Base-by-base conservation (phyloP, 2,329 filamentous ascomycete species). In the Ascochyta clinopodiicola region DNA sequence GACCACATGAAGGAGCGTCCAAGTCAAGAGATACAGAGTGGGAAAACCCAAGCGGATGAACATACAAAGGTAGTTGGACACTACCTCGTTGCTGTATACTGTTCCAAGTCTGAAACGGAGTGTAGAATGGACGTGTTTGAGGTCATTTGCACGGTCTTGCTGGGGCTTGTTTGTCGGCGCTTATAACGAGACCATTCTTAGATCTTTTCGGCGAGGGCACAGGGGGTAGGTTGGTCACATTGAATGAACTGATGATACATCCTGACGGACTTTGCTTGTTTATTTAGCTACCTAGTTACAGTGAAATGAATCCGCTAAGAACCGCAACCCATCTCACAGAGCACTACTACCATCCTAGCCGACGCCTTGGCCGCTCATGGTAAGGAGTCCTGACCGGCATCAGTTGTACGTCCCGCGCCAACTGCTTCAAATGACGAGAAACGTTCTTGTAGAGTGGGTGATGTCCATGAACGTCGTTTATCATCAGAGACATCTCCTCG, bases 391-490 rank as follows among this genome's bases (percentile, higher is more conserved):
- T 44, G 8, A 40, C 34, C 8, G 46, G 43, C 21, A 46, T 15
- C 3, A 51, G 21, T 19, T 51, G 52, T 24, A 42, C 25, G 10
- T 56, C 42, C 4, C 42, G 46, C 15, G 45, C 46, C 10, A 46
- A n/a, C 13, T 56, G 36, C 27, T 38, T 46, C 31, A 56, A 13
- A 21, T 32, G 27, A 2, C 42, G n/a, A 27, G 46, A 31, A 12
- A 36, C 19, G 10, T 15, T 17, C n/a, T 25, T 56, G 24, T 9
- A 37, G 2, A 9, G 19, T 17, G 39, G 46, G 1, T 56, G 15
- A 21, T 46, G 39, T 6, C 52, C 52, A 12, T 19, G 22, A 15
- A 36, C 12, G 19, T 31, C 29, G 24, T 45, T 43, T n/a, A 56
- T n/a, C 12, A 31, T 39, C 36, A 27, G 29, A 10, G 52, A 56